A percentile compares a stretch with the other conserved stretches of the same genome.
Conservation (phyloP, 2,329 filamentous ascomycete genomes). For the Monilinia aucupariae region DNA sequence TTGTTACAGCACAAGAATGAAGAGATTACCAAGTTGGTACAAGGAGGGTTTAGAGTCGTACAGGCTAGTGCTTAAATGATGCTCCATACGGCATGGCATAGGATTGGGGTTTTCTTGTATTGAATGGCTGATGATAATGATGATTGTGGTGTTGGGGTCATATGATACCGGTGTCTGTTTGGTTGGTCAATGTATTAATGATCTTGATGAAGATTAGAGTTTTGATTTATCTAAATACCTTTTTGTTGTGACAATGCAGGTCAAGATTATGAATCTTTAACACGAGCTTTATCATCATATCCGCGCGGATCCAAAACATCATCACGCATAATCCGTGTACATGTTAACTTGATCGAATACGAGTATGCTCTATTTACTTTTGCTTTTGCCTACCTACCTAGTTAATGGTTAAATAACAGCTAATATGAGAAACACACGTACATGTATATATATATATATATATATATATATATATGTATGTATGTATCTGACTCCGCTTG, state of each 20-base stretch:
- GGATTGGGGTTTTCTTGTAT: not conserved
- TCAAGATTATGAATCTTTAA: not conserved
- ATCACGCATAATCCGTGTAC: not conserved
- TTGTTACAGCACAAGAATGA: slow-evolving; percentile 90
- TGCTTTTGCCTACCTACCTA: no score
- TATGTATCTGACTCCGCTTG: no score
- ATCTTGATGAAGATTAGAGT: slow-evolving; percentile 6
- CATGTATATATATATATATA: no score
- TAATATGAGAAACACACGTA: no score
- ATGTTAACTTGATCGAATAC: not conserved
- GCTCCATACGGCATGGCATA: not conserved
- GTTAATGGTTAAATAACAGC: no score
- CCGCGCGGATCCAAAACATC: not conserved
- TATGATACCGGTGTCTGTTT: slow-evolving; percentile 3
- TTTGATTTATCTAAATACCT: not conserved
- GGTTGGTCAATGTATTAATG: slow-evolving; percentile 1
- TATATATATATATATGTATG: no score
- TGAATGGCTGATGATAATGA: slow-evolving; percentile 7
- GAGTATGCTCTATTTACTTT: no score
- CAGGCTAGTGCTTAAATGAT: slow-evolving; percentile 46
- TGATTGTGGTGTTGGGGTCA: not conserved
- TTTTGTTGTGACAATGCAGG: not conserved
- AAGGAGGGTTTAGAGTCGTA: slow-evolving; percentile 71
- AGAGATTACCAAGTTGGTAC: slow-evolving; percentile 71
- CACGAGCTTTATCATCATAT: not conserved